Percentiles rank a stretch among this genome's conserved stretches.
Conservation (phyloP, 768 basidiomycete species). For the Boletus speciosus region DNA sequence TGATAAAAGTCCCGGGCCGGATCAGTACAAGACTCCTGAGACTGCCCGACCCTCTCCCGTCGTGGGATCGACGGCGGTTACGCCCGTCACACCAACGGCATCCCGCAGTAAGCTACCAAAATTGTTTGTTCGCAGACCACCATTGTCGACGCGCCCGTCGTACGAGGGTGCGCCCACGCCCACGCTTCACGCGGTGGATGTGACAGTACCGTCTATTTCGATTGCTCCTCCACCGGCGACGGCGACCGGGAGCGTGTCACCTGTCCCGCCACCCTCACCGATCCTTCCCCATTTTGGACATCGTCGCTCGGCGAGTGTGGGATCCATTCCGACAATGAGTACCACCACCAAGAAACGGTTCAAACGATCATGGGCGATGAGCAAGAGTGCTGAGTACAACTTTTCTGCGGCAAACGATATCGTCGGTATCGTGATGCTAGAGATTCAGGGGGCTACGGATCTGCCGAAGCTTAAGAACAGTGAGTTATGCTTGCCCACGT, state of each 20-base stretch:
- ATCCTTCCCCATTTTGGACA: constrained; percentile 22
- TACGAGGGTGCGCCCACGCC: constrained; percentile 20
- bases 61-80: constrained; percentile 19
- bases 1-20: constrained; percentile 12
- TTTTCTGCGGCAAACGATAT: constrained; percentile 76
- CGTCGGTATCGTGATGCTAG: constrained; percentile 91
- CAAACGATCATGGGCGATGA: constrained; percentile 36
- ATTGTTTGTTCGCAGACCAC: constrained; percentile 34
- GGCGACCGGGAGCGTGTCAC: constrained; percentile 6
- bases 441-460: constrained; percentile 81
- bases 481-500: constrained; percentile 37
- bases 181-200: neutral
- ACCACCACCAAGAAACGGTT: constrained; percentile 35
- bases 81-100: constrained; percentile 29
- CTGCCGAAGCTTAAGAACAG: constrained; percentile 85
- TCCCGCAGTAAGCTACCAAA: constrained; percentile 30
- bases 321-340: constrained; percentile 24
- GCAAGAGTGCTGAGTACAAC: constrained; percentile 48
- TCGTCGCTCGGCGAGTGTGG: constrained; percentile 32
- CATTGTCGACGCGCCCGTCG: constrained; percentile 30
- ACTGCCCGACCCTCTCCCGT: constrained; percentile 23
- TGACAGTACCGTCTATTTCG: constrained; percentile 7
- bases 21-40: constrained; percentile 16
- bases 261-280: constrained; percentile 22
- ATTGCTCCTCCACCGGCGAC: constrained; percentile 13